A percentile compares a stretch with the other conserved stretches of the same genome.
Conservation (phyloP, 2,329 filamentous ascomycete species). For the Venturia effusa region DNA sequence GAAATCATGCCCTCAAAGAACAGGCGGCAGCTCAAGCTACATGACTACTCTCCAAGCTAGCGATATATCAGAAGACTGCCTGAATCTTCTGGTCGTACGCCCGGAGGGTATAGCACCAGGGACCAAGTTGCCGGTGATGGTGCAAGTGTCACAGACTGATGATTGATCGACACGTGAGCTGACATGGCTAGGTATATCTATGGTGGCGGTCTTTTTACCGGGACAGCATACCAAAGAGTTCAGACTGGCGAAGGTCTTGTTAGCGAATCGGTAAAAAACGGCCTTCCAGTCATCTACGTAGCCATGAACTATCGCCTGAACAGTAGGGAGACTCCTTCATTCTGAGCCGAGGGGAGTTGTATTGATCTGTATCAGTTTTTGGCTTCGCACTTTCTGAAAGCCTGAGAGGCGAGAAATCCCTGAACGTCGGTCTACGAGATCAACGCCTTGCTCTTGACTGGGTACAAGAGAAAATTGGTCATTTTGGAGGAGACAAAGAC, state of each 20-base stretch:
- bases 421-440: conserved; percentile 31
- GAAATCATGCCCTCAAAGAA: conserved; percentile 1
- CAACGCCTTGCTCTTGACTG: conserved; percentile 35
- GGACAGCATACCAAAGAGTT: conserved; percentile 29
- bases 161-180: background rate
- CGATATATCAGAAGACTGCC: conserved; percentile 40
- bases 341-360: background rate
- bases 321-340: conserved; percentile 13
- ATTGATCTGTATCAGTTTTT: conserved; percentile 23
- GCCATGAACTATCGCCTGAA: conserved; percentile 33
- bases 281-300: conserved; percentile 34
- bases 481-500: conserved; percentile 25
- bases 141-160: conserved; percentile 14
- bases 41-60: background rate
- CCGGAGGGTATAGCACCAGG: conserved; percentile 21
- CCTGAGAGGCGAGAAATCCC: conserved; percentile 23
- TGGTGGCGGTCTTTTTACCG: conserved; percentile 23
- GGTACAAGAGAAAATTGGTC: conserved; percentile 32
- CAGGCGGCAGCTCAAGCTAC: background rate
- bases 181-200: conserved; percentile 46
- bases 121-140: conserved; percentile 21
- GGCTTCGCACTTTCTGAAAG: conserved; percentile 19
- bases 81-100: conserved; percentile 53
- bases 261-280: conserved; percentile 19
- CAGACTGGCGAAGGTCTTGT: conserved; percentile 24